Evolutionary conservation across 169 alveolate genomes (phyloP).

Genomic region (Eimeria mitis): DNA sequence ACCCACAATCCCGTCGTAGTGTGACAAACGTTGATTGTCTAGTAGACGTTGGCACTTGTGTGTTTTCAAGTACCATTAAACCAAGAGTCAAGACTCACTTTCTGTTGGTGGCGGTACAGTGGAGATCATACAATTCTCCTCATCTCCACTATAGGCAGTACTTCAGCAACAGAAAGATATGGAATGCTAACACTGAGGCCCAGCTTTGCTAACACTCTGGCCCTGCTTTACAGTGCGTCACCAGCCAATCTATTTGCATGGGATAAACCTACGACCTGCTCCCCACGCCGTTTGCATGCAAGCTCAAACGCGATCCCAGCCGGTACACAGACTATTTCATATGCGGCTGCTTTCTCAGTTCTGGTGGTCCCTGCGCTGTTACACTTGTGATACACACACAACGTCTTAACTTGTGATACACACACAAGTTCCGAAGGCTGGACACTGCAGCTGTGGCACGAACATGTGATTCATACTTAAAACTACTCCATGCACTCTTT

Average conservation of each 20-base stretch:
- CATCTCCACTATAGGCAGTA: not conserved
- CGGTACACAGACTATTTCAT: not conserved
- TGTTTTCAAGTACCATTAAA: not conserved
- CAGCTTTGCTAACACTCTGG: too few relatives aligned
- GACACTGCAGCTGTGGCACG: not conserved
- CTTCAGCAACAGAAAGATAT: not conserved
- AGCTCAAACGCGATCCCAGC: not conserved
- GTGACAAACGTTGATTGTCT: not conserved
- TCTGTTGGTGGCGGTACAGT: not conserved
- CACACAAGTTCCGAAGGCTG: not conserved
- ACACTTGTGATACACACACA: not conserved
- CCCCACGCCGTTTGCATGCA: not conserved
- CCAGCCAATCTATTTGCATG: not conserved
- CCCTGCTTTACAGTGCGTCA: not conserved
- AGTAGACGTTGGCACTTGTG: not conserved
- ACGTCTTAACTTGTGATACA: too few relatives aligned
- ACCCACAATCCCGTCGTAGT: not conserved
- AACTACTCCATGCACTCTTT: not conserved
- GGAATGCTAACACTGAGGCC: not conserved
- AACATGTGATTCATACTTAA: not conserved
- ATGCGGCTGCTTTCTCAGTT: not conserved
- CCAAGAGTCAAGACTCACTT: not conserved
- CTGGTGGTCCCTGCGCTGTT: not conserved
- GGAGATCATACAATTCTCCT: not conserved
- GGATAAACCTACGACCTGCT: not conserved